phyloP scores from a whole-genome alignment of 441 rosid genomes.

The Populus hybrid region DNA sequence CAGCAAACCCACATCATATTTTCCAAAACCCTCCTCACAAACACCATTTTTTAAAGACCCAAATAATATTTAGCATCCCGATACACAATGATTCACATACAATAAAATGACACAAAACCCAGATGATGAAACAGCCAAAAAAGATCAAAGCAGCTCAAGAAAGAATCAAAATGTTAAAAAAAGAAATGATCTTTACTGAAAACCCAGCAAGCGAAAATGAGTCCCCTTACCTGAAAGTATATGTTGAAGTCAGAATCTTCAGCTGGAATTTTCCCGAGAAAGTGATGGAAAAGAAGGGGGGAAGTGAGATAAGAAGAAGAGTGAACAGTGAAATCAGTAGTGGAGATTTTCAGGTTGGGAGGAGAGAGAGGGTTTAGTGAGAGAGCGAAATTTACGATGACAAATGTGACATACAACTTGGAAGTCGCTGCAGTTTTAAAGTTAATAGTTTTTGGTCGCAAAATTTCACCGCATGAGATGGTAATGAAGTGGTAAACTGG shows the following conservation, averaged over 20 bases:
- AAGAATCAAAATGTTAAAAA: neutral
- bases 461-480: neutral
- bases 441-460: neutral
- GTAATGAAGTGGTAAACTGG: no score
- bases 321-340: slow-evolving; percentile 1
- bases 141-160: slow-evolving; percentile 4
- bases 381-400: neutral
- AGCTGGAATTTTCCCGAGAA: slow-evolving; percentile 5
- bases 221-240: slow-evolving; percentile 6
- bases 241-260: neutral
- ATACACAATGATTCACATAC: neutral
- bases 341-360: neutral
- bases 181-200: slow-evolving; percentile 4
- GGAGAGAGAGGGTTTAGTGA: neutral
- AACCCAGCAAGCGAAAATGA: neutral
- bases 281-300: neutral
- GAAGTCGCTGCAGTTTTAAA: neutral
- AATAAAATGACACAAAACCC: slow-evolving; percentile 1
- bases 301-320: neutral
- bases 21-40: slow-evolving; percentile 7
- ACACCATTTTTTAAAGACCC: slow-evolving; percentile 3
- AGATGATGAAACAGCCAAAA: neutral
- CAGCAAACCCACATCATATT: neutral
- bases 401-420: neutral
- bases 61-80: neutral